These are phyloP conservation scores for Cryoendolithus antarcticus DNA, from an alignment of 2,329 filamentous ascomycete species.

Conservation along the genomic window DNA sequence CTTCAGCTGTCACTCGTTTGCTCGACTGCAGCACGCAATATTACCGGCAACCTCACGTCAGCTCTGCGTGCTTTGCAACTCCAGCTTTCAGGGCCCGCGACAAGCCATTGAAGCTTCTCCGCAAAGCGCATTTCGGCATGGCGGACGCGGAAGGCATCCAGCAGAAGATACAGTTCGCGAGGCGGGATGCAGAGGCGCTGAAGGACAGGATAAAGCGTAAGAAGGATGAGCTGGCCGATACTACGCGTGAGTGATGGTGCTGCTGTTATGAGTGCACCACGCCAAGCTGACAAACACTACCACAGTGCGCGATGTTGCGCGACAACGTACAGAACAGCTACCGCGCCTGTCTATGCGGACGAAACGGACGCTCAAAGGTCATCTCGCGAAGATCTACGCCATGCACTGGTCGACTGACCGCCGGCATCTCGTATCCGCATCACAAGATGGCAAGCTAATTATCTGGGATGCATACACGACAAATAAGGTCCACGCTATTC, in stretches of 20 bases:
- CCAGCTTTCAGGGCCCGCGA: constrained; percentile 4
- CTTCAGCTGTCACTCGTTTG: too few relatives aligned
- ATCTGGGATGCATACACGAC: constrained; percentile 99
- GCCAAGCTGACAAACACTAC: constrained; percentile 6
- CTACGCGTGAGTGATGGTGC: constrained; percentile 60
- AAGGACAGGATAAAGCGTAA: constrained; percentile 99
- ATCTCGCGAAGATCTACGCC: constrained; percentile 97
- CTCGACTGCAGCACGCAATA: too few relatives aligned
- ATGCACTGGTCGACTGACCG: constrained; percentile 99
- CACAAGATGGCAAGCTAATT: constrained; percentile 97
- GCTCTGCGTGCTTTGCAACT: too few relatives aligned
- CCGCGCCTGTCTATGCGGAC: constrained; percentile 95
- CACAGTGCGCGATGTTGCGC: constrained; percentile 79
- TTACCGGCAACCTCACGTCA: too few relatives aligned
- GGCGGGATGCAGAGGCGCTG: constrained; percentile 92
- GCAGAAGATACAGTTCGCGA: constrained; percentile 76
- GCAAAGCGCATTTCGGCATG: constrained; percentile 20
- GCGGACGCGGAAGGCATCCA: constrained; percentile 40
- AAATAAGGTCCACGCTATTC: constrained; percentile 98
- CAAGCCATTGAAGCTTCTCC: constrained; percentile 6
- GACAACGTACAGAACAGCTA: constrained; percentile 82
- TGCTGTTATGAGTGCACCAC: constrained; percentile 8
- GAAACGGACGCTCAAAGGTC: constrained; percentile 90
- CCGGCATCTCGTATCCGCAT: constrained; percentile 91
- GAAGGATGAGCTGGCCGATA: constrained; percentile 99